Base-by-base conservation (phyloP, 1,139 yeast genomes). In the Taphrina flavorubra region DNA sequence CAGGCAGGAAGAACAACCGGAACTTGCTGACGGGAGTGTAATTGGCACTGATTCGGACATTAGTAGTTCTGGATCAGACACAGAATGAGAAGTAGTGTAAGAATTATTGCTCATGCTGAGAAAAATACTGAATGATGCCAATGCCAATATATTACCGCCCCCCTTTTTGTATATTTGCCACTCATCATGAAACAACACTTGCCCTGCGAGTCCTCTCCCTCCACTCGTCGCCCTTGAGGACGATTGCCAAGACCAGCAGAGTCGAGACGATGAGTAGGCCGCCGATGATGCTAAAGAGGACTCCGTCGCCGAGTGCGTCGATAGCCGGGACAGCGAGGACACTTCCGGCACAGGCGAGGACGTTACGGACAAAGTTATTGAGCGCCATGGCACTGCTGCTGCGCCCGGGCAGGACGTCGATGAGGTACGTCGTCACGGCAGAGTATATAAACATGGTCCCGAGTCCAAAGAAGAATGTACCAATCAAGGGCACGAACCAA, bases 371-470 rank as follows among this genome's bases (percentile, higher is more conserved):
- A 11, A 61, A 37, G 20, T 51, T 91, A 75, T 89, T 90, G 69
- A 91, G 77, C 0, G 97, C 96, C 56, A 90, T 90, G 0, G 96
- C 97, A 0, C 96, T 89, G 5, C 96, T 92, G 51, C 97, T 96
- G 74, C 88, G 83, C 0, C 96, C 96, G 0, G 97, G 97, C 65
- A 91, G 81, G 0, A 92, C 86, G 76, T 91, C 97, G 1, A 91
- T 92, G 70, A 91, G 79, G 76, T 90, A 91, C 0, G 97, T 90
- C 4, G 88, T 85, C 0, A 92, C 87, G 8, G 90, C 86, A 0
- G 96, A 95, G 72, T 90, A 89, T 7, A 89, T 86, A 78, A 90
- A 84, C 96, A 90, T 89, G 34, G 91, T 86, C 0, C 94, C 89
- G 75, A 88, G 85, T 0, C 97, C 97, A 77, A 88, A 89, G 6